Conservation (phyloP, 345 rosid genomes). For the Zanthoxylum bungeanum region DNA sequence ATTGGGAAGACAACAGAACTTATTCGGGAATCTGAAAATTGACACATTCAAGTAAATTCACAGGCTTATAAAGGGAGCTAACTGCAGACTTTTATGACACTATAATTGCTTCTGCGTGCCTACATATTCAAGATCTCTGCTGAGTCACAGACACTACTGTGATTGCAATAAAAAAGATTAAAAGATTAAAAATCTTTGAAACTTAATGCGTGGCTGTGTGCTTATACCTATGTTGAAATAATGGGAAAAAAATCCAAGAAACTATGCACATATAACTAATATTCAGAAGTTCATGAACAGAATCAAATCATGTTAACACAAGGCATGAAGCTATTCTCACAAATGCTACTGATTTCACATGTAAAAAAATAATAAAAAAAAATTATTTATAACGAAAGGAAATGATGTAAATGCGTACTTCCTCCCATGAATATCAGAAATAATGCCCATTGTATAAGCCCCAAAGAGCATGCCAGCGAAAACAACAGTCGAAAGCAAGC, state of each 20-base stretch:
- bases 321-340: neutral
- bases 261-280: neutral
- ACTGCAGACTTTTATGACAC: neutral
- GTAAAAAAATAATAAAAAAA: too few species aligned
- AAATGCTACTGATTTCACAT: too few species aligned
- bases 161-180: too few species aligned
- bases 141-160: too few species aligned
- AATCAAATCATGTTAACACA: neutral
- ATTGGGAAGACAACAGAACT: too few species aligned
- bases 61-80: too few species aligned
- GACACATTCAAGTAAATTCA: too few species aligned
- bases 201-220: too few species aligned
- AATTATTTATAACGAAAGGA: too few species aligned
- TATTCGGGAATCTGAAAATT: too few species aligned
- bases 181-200: too few species aligned
- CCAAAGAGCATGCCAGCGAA: slow-evolving; percentile 47
- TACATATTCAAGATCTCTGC: neutral
- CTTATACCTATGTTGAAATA: too few species aligned
- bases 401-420: slow-evolving; percentile 16
- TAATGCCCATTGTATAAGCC: slow-evolving; percentile 46
- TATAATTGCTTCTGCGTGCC: neutral
- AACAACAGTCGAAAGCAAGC: slow-evolving; percentile 33
- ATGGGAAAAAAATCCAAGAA: neutral
- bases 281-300: neutral
- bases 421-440: slow-evolving; percentile 41